A percentile compares a stretch with the other conserved stretches of the same genome.
Conservation (phyloP, 371 early-diverging fungal genomes). For the Saksenaea vasiformis region DNA sequence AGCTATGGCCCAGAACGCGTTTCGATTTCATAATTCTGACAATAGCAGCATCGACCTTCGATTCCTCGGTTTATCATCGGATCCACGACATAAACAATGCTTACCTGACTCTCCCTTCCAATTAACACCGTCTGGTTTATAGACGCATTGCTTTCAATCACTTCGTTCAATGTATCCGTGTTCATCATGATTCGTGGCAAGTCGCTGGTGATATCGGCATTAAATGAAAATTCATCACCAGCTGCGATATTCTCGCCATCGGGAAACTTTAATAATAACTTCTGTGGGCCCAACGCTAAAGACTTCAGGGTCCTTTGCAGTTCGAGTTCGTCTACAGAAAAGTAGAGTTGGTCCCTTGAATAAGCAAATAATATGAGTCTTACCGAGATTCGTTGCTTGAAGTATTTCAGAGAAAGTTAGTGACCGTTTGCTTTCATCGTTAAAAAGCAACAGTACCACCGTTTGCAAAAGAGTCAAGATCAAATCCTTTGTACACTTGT, state of each 20-base stretch:
- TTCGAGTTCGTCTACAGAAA: conserved; percentile 64
- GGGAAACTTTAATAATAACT: conserved; percentile 70
- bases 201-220: conserved; percentile 65
- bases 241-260: conserved; percentile 53
- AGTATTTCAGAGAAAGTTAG: conserved; percentile 74
- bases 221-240: conserved; percentile 71
- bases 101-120: conserved; percentile 70
- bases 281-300: conserved; percentile 78
- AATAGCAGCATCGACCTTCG: conserved; percentile 88
- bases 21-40: conserved; percentile 93
- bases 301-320: conserved; percentile 82
- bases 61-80: background rate
- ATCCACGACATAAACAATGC: background rate
- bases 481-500: conserved; percentile 19
- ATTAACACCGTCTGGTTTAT: conserved; percentile 75
- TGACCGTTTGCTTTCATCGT: conserved; percentile 43
- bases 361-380: background rate
- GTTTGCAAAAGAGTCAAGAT: conserved; percentile 78
- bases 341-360: background rate
- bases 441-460: conserved; percentile 76
- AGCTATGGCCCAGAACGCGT: conserved; percentile 64
- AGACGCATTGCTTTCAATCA: conserved; percentile 71
- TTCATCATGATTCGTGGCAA: conserved; percentile 80
- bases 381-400: conserved; percentile 64
- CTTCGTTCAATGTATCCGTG: conserved; percentile 82